Conservation (phyloP, 352 stramenopile species). For the Phytophthora brassicae region DNA sequence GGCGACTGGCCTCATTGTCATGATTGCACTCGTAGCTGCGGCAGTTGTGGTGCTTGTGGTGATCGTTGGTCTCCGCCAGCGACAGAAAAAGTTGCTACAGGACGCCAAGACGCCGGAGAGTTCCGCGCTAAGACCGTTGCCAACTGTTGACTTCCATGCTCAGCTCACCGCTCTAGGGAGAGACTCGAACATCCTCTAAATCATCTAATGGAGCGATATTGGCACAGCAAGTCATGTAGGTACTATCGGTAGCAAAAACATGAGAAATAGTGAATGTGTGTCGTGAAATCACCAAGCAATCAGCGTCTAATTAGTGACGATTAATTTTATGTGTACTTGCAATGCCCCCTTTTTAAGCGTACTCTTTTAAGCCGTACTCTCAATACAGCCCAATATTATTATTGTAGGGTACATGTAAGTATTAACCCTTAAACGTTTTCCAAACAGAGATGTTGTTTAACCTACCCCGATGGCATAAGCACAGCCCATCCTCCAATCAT, state of each 20-base stretch:
- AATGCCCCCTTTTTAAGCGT: too few species aligned
- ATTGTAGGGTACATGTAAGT: too few species aligned
- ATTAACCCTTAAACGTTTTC: too few species aligned
- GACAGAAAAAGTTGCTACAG: constrained; percentile 48
- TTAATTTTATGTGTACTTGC: too few species aligned
- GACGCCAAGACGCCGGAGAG: constrained; percentile 46
- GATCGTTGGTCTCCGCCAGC: constrained; percentile 41
- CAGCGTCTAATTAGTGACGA: too few species aligned
- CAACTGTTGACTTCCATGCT: constrained; percentile 26
- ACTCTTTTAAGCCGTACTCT: too few species aligned
- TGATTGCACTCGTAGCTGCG: constrained; percentile 39
- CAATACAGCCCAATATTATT: too few species aligned
- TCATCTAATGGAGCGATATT: not conserved
- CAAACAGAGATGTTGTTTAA: too few species aligned
- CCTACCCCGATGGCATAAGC: too few species aligned
- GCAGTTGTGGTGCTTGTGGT: constrained; percentile 43
- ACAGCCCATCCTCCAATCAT: too few species aligned
- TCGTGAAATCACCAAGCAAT: not conserved
- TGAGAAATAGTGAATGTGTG: constrained; percentile 16
- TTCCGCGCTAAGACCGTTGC: constrained; percentile 27
- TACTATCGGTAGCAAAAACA: too few species aligned
- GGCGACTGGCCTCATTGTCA: constrained; percentile 38
- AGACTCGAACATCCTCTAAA: constrained; percentile 36
- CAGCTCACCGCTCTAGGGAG: constrained; percentile 16
- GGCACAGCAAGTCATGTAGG: too few species aligned